Base-by-base conservation (phyloP, 495 filamentous ascomycete genomes). In the Xylaria venustula region DNA sequence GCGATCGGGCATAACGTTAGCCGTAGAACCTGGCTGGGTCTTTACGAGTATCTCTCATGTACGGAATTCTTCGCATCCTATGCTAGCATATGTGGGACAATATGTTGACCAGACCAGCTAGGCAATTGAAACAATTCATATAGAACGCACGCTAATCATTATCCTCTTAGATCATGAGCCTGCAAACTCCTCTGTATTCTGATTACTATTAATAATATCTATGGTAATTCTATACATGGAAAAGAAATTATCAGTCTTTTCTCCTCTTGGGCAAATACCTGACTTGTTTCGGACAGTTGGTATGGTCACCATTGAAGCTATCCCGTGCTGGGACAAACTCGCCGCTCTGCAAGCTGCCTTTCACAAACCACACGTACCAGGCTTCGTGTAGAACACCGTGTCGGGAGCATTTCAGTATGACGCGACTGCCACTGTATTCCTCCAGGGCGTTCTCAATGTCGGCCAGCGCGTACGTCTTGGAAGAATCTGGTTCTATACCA, bases 351-450 rank as follows among this genome's bases (percentile, higher is more conserved):
- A 96, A 72, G 58, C 83, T 87, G 28, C 92, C 92, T 51, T 83
- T 82, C 11, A 96, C 84, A 64, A 93, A 88, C 77, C 88, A 96
- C 61, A 86, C 84, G 68, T 96, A 96, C 89, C 90, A 94, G 22
- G 90, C 85, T 74, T 95, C 88, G 65, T 92, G 87, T 25, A 97
- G 73, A 25, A 77, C 71, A 22, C 72, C 69, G 9, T 71, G 64
- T 8, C 77, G 69, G 11, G 72, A 70, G 73, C 92, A 97, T 46
- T 87, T 83, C 7, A 96, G 77, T 14, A 87, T 86, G 8, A 91
- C 90, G 2, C 78, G 74, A 15, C 83, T 79, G 17, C 90, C 90
- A 61, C 87, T 87, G 32, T 82, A 84, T 7, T 69, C 64, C 34
- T 81, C 75, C n/a, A 96, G 77, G 3, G 88, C 86, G 11, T 73